Evolutionary conservation across 1,284 basidiomycete species (phyloP).

Genomic region (Exobasidium rhododendri): DNA sequence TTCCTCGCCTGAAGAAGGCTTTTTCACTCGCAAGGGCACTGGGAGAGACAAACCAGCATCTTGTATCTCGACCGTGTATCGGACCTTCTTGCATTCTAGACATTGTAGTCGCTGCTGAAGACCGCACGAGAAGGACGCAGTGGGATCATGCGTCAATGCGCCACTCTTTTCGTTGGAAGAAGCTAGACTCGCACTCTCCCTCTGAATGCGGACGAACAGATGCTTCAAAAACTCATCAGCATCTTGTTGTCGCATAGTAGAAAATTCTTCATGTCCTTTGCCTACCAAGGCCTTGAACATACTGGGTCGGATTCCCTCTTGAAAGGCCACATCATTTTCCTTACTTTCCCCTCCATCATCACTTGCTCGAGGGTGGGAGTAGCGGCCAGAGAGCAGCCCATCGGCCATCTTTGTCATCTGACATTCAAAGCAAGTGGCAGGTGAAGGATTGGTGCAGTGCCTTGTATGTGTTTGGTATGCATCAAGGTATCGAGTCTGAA

Average conservation of each 20-base stretch:
- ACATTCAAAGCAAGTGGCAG: conserved; percentile 85
- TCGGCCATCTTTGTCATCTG: conserved; percentile 91
- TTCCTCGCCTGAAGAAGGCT: conserved; percentile 48
- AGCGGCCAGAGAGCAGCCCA: conserved; percentile 86
- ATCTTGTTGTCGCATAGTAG: conserved; percentile 96
- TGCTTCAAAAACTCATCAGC: conserved; percentile 91
- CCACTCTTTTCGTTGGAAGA: conserved; percentile 3
- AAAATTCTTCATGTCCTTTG: conserved; percentile 87
- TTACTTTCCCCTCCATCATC: conserved; percentile 9
- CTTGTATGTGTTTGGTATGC: conserved; percentile 64
- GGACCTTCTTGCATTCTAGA: conserved; percentile 74
- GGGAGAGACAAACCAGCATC: conserved; percentile 74
- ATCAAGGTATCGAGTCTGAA: conserved; percentile 71
- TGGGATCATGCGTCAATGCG: conserved; percentile 59
- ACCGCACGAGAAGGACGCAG: conserved; percentile 73
- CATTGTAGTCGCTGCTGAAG: conserved; percentile 66
- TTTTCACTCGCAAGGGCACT: conserved; percentile 61
- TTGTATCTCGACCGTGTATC: conserved; percentile 75
- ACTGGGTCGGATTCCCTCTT: conserved; percentile 77
- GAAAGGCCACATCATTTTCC: conserved; percentile 69
- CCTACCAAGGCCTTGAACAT: conserved; percentile 88
- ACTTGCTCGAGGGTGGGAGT: conserved; percentile 66
- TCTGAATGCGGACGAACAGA: conserved; percentile 69
- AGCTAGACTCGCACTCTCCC: conserved; percentile 27
- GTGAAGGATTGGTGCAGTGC: conserved; percentile 67